A percentile compares a stretch with the other conserved stretches of the same genome.
phyloP scores from a whole-genome alignment of 176 grass and related monocot species.

The Bolboschoenus planiculmis region DNA sequence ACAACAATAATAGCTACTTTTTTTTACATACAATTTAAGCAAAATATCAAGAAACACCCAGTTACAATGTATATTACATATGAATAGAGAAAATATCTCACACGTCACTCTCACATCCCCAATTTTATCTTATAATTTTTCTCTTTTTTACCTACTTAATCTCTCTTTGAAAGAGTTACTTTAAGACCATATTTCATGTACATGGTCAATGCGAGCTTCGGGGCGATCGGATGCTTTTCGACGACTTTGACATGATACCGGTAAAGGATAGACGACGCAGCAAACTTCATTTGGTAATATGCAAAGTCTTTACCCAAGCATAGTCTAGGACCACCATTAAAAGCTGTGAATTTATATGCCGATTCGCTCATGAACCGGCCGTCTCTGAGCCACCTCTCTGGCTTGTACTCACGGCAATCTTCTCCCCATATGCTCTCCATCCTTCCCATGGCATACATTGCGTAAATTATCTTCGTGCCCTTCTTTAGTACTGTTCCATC shows the following conservation, averaged over 20 bases:
- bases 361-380: slow-evolving; percentile 83
- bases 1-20: slow-evolving; percentile 1
- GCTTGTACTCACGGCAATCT: slow-evolving; percentile 82
- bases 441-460: slow-evolving; percentile 85
- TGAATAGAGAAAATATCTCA: slow-evolving; percentile 12
- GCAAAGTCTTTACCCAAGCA: slow-evolving; percentile 95
- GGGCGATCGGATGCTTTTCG: slow-evolving; percentile 51
- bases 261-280: slow-evolving; percentile 60
- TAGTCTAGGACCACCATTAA: slow-evolving; percentile 78
- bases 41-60: not conserved
- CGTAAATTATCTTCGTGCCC: slow-evolving; percentile 88
- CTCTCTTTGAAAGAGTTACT: slow-evolving; percentile 64
- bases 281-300: slow-evolving; percentile 99
- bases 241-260: slow-evolving; percentile 59
- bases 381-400: slow-evolving; percentile 82
- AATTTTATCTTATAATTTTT: not conserved
- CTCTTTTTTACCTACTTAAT: not conserved
- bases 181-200: slow-evolving; percentile 93
- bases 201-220: slow-evolving; percentile 89
- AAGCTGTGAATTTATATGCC: slow-evolving; percentile 88
- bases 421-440: slow-evolving; percentile 96
- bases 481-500: slow-evolving; percentile 85
- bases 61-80: slow-evolving; percentile 6
- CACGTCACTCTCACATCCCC: not conserved
- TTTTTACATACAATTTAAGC: slow-evolving; percentile 6